Percentiles rank a stretch among this genome's conserved stretches.
Conservation (phyloP, 371 early-diverging fungal species). For the Mortierella sp. region DNA sequence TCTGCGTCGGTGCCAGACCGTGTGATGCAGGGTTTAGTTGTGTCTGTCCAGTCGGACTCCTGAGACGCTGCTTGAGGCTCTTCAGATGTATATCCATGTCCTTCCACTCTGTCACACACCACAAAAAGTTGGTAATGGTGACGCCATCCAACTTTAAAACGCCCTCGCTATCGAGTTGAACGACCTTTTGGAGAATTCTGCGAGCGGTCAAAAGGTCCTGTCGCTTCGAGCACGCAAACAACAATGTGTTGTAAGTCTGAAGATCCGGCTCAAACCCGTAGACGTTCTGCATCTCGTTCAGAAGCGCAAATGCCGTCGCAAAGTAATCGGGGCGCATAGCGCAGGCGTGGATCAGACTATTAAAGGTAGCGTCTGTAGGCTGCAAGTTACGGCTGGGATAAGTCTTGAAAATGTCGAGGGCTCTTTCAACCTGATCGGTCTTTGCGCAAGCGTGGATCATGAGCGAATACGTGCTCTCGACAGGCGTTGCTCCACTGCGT, state of each 20-base stretch:
- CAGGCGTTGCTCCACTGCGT: slow-evolving; percentile 79
- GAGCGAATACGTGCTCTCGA: slow-evolving; percentile 81
- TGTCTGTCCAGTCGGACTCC: background rate
- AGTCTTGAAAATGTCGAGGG: slow-evolving; percentile 45
- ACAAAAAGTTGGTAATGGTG: slow-evolving; percentile 75
- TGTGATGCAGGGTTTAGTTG: slow-evolving; percentile 14
- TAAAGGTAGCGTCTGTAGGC: slow-evolving; percentile 88
- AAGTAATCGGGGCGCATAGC: slow-evolving; percentile 79
- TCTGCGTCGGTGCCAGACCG: background rate
- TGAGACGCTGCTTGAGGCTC: slow-evolving; percentile 27
- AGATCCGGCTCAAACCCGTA: slow-evolving; percentile 84
- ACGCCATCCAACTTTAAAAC: slow-evolving; percentile 62
- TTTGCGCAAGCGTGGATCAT: slow-evolving; percentile 95
- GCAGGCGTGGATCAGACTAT: slow-evolving; percentile 87
- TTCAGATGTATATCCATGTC: slow-evolving; percentile 45
- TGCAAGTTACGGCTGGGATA: slow-evolving; percentile 57
- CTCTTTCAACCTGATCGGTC: slow-evolving; percentile 55
- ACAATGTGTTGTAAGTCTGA: slow-evolving; percentile 83
- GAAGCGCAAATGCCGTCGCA: slow-evolving; percentile 80
- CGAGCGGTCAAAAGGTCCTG: slow-evolving; percentile 73
- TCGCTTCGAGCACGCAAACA: slow-evolving; percentile 80
- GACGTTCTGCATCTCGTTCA: slow-evolving; percentile 82
- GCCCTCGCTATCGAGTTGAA: slow-evolving; percentile 56
- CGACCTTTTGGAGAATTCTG: slow-evolving; percentile 68
- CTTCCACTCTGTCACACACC: slow-evolving; percentile 71